Conservation (phyloP, 805 yeast species). For the Schwanniomyces occidentalis region DNA sequence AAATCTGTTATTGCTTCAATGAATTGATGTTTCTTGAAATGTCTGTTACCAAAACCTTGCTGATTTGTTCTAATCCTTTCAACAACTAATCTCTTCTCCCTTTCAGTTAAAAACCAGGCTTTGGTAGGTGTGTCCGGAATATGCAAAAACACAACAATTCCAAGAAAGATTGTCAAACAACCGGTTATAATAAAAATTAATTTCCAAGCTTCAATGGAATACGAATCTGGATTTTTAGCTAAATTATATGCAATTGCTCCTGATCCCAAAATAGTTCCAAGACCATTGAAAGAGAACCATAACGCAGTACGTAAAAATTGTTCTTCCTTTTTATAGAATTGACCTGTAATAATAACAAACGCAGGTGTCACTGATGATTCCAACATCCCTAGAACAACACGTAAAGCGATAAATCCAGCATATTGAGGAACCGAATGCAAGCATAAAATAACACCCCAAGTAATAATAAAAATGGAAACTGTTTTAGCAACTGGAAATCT, state of each 20-base stretch:
- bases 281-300: slow-evolving; percentile 38
- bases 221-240: slow-evolving; percentile 35
- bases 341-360: slow-evolving; percentile 35
- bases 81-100: slow-evolving; percentile 34
- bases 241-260: slow-evolving; percentile 58
- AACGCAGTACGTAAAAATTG: slow-evolving; percentile 34
- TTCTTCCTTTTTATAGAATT: slow-evolving; percentile 36
- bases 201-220: slow-evolving; percentile 57
- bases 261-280: slow-evolving; percentile 40
- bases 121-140: slow-evolving; percentile 37
- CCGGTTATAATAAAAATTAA: slow-evolving; percentile 62
- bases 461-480: slow-evolving; percentile 46
- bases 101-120: slow-evolving; percentile 39
- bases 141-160: slow-evolving; percentile 46
- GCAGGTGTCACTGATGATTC: slow-evolving; percentile 44
- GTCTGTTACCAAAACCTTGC: slow-evolving; percentile 44
- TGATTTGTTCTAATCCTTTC: slow-evolving; percentile 31
- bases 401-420: slow-evolving; percentile 39
- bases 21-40: slow-evolving; percentile 38
- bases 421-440: slow-evolving; percentile 52
- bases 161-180: slow-evolving; percentile 52
- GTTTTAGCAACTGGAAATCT: slow-evolving; percentile 57
- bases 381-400: slow-evolving; percentile 39
- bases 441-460: slow-evolving; percentile 63
- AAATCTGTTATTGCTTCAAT: slow-evolving; percentile 35